These are phyloP conservation scores for Pilasporangium apinafurcum DNA, from an alignment of 352 stramenopile species.

Conservation along the genomic window DNA sequence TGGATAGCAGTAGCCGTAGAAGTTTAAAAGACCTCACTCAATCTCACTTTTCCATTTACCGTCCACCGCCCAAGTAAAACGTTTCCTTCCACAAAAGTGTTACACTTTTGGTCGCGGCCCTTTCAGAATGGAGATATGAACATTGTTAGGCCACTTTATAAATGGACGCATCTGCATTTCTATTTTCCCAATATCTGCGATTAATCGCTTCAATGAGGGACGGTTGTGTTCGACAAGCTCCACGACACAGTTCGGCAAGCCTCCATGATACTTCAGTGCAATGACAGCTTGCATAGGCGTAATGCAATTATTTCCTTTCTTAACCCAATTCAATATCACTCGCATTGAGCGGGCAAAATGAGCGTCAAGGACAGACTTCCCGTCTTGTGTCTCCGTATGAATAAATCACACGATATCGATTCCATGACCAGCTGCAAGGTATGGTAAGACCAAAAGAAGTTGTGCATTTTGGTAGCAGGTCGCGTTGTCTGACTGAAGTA, in stretches of 20 bases:
- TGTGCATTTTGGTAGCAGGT: slow-evolving; percentile 18
- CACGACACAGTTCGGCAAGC: slow-evolving; percentile 11
- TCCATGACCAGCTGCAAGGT: slow-evolving; percentile 7
- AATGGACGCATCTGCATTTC: too few relatives aligned
- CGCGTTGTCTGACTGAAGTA: slow-evolving; percentile 24
- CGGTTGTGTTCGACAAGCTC: slow-evolving; percentile 14
- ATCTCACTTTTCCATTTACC: too few relatives aligned
- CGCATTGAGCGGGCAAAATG: slow-evolving; percentile 18
- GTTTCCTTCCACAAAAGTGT: too few relatives aligned
- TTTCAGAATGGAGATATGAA: too few relatives aligned
- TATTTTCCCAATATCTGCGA: too few relatives aligned
- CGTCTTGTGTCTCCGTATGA: slow-evolving; percentile 25
- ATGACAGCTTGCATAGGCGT: slow-evolving; percentile 13
- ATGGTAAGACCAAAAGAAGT: slow-evolving; percentile 8
- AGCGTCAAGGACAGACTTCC: slow-evolving; percentile 11
- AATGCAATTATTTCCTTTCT: slow-evolving; percentile 9
- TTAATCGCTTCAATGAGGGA: background rate
- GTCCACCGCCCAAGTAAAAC: too few relatives aligned
- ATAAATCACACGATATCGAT: slow-evolving; percentile 14
- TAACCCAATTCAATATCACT: slow-evolving; percentile 4
- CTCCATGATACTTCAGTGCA: slow-evolving; percentile 12
- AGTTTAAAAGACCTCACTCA: too few relatives aligned
- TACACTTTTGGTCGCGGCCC: too few relatives aligned
- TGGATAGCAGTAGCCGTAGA: too few relatives aligned
- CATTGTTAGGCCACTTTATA: too few relatives aligned